Evolutionary conservation across 2,329 filamentous ascomycete species (phyloP).

Genomic region (Shiraia bambusicola): DNA sequence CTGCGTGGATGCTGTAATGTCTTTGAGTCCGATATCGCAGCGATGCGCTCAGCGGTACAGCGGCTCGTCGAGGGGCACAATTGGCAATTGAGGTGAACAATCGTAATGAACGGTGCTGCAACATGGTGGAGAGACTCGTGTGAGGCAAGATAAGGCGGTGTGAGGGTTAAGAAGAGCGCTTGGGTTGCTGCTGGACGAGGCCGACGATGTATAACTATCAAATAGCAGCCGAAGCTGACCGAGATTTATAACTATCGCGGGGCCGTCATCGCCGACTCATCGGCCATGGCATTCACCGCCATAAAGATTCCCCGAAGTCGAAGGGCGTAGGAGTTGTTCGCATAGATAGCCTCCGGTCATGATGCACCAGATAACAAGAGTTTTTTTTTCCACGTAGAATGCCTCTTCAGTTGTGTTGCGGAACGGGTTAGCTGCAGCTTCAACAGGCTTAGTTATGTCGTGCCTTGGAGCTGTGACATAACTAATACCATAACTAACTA

Average conservation of each 20-base stretch:
- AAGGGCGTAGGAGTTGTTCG: constrained; percentile 23
- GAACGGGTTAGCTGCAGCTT: constrained; percentile 5
- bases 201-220: constrained; percentile 21
- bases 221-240: constrained; percentile 31
- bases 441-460: constrained; percentile 14
- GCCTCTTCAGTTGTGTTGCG: background rate
- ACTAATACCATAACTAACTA: too few relatives aligned
- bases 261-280: constrained; percentile 18
- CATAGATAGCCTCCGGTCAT: constrained; percentile 1
- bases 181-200: constrained; percentile 4
- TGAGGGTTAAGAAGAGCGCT: constrained; percentile 11
- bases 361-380: constrained; percentile 26
- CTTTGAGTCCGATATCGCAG: constrained; percentile 50
- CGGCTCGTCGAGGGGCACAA: constrained; percentile 28
- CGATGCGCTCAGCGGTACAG: constrained; percentile 41
- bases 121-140: constrained; percentile 31
- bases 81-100: constrained; percentile 37
- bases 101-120: constrained; percentile 39
- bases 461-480: constrained; percentile 5
- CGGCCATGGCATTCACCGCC: constrained; percentile 8
- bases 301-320: constrained; percentile 10
- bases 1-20: constrained; percentile 53
- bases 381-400: constrained; percentile 29
- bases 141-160: constrained; percentile 11
- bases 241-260: constrained; percentile 12